Conservation (phyloP, 2,329 filamentous ascomycete species). For the Fusarium tricinctum region DNA sequence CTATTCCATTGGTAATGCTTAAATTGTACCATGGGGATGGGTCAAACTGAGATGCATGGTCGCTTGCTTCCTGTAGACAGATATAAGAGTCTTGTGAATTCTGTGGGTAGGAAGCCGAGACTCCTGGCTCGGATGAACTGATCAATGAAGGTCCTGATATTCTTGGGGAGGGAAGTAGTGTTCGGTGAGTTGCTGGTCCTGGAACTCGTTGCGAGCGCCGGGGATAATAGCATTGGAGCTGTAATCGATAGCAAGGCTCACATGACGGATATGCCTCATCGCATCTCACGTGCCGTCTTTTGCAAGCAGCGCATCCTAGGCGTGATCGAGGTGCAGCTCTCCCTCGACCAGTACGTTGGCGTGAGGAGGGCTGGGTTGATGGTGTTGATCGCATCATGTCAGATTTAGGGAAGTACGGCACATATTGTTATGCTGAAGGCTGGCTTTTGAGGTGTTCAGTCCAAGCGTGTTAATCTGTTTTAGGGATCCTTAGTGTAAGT, state of each 20-base stretch:
- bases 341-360: neutral
- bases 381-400: too few relatives aligned
- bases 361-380: too few relatives aligned
- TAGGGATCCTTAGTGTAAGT: too few relatives aligned
- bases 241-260: neutral
- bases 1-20: too few relatives aligned
- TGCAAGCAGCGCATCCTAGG: constrained; percentile 2
- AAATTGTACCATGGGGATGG: too few relatives aligned
- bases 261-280: constrained; percentile 10
- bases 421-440: too few relatives aligned
- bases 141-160: neutral
- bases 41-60: too few relatives aligned
- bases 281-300: constrained; percentile 8
- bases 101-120: neutral
- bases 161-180: neutral
- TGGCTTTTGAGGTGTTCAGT: too few relatives aligned
- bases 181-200: neutral
- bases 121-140: neutral
- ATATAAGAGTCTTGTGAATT: neutral
- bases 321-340: constrained; percentile 8
- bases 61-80: neutral
- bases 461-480: too few relatives aligned
- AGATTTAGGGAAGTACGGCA: too few relatives aligned
- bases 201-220: too few relatives aligned
- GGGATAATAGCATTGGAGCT: constrained; percentile 2